Evolutionary conservation across 129 eudicot species (phyloP), one percentile per base, ranked within the genome.

Genomic region (Glebionis coronaria): DNA sequence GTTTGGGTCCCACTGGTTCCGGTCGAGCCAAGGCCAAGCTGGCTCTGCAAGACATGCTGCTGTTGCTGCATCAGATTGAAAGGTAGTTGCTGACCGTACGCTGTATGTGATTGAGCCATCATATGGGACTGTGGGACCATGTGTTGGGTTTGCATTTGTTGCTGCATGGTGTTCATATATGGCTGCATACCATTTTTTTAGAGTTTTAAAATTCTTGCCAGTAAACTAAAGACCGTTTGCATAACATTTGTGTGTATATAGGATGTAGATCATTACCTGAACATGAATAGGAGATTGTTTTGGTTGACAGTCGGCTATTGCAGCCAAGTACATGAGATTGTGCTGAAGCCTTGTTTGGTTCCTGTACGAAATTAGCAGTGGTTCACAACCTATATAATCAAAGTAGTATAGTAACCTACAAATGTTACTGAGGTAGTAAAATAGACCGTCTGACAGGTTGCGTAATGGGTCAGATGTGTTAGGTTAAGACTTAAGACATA

Each of bases 311-410:
- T 84, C 89, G 20, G 89, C 89, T 28, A 84, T 80, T 23, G 89
- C 83, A 44, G 89, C 89, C 73, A 84, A 74, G 65, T 80, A 84
- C 85, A 80, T 77, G n/a, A 84, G 85, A 47, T 84, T 84, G 5
- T 73, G 80, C 42, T 84, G 89, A 55, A 84, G 83, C 69, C 78
- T 66, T 42, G 85, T 78, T 75, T 84, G 89, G 69, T 84, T 69
- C 77, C 89, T 80, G 74, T 56, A 65, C 0, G 13, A 55, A 56
- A 35, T 4, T 19, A 67, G 21, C n/a, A 19, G 21, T 44, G 15
- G 31, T 66, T 45, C 56, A 16, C 56, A 63, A 44, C 14, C 25
- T 55, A 38, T 44, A 61, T 73, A 28, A n/a, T n/a, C 3, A 23
- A 4, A 35, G 42, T 35, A 5, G 40, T 31, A 31, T 29, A 54